Evolutionary conservation across 2,329 filamentous ascomycete species (phyloP), one percentile per base, ranked within the genome.

Genomic region (Fusarium mundagurra): DNA sequence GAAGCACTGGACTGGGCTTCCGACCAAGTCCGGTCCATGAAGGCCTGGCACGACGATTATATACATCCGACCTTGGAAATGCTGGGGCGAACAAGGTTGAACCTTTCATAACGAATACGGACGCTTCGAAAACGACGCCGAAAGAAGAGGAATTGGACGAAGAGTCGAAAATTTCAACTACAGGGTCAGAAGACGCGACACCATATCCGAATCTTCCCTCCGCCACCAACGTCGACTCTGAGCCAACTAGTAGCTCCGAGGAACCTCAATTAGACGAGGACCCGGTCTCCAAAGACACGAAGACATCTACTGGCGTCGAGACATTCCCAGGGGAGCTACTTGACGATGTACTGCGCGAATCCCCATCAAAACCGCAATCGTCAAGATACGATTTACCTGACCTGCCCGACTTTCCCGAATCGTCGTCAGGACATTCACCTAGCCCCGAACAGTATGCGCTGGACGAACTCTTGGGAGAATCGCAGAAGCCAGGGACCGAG

Each of bases 81-180:
- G 51, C 71, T 24, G 75, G 64, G 60, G 76, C 78, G 22, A 71
- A 73, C n/a, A 75, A 71, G 54, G 73, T 78, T 44, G 78, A 80
- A n/a, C 68, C 74, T 11, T 69, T 81, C 8, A 78, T 72, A 27
- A 39, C 47, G 11, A 45, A 67, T 34, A 27, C 31, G n/a, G 54
- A 48, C 18, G 29, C 27, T 17, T 8, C 34, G 8, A 41, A 60
- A 17, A 29, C 11, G 18, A 64, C 27, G 9, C 20, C 31, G 10
- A 47, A 48, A n/a, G 50, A 68, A 20, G 31, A 41, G 2, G 7
- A 24, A 33, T 44, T 16, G 18, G 29, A 48, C 17, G 20, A 29
- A 11, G 41, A 59, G 41, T 10, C 31, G 41, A 41, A 29, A 13
- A 57, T 47, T 24, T 45, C 57, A 41, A 3, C 54, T 18, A 61